These are phyloP conservation scores for Scedosporium apiospermum DNA, from an alignment of 2,329 filamentous ascomycete genomes.

Conservation along the genomic window DNA sequence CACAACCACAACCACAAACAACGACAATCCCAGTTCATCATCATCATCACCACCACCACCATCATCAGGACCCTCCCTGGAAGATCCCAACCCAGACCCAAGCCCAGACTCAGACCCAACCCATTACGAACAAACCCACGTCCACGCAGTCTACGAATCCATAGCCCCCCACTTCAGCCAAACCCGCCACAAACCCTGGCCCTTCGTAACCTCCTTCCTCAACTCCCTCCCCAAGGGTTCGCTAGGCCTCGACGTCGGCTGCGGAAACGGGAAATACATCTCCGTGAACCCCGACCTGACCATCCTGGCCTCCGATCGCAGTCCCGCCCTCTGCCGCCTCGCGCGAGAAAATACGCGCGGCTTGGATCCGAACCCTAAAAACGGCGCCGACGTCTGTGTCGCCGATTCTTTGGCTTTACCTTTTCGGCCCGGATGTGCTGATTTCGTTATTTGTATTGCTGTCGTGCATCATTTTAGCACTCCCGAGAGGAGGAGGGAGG, in stretches of 20 bases:
- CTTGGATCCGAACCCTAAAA: slow-evolving; percentile 14
- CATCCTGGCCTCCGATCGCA: slow-evolving; percentile 73
- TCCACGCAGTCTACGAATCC: slow-evolving; percentile 84
- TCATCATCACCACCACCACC: not conserved
- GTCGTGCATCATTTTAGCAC: slow-evolving; percentile 93
- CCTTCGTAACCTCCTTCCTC: slow-evolving; percentile 76
- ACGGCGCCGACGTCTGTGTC: slow-evolving; percentile 58
- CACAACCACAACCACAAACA: not conserved
- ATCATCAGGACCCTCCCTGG: not conserved
- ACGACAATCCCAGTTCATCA: not conserved
- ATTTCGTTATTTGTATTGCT: slow-evolving; percentile 90
- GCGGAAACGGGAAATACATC: slow-evolving; percentile 95
- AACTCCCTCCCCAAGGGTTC: slow-evolving; percentile 54
- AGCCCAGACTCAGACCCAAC: slow-evolving; percentile 13
- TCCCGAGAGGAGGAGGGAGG: slow-evolving; percentile 58
- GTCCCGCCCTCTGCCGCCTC: slow-evolving; percentile 43
- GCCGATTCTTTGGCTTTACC: slow-evolving; percentile 80
- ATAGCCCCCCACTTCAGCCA: slow-evolving; percentile 79
- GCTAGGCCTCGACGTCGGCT: slow-evolving; percentile 83
- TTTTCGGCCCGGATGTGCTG: slow-evolving; percentile 50
- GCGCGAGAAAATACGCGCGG: slow-evolving; percentile 22
- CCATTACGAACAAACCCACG: slow-evolving; percentile 72
- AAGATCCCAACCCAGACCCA: slow-evolving; percentile 9
- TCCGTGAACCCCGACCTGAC: slow-evolving; percentile 66
- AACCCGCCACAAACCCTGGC: slow-evolving; percentile 80